These are phyloP conservation scores for Rhododendron ferrugineum DNA, from an alignment of 148 eudicot genomes.

Conservation along the genomic window DNA sequence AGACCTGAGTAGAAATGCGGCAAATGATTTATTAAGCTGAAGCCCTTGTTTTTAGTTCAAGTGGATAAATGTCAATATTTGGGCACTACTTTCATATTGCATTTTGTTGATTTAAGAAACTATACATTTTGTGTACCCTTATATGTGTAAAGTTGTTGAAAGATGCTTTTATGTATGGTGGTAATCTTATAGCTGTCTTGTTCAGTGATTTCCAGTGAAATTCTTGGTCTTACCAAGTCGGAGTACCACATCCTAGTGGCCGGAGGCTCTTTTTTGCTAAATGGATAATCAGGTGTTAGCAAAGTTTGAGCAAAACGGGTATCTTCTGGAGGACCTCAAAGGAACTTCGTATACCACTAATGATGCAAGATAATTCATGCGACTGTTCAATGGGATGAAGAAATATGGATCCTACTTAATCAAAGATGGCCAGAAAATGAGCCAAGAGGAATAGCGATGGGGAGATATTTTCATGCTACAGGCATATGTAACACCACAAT, in stretches of 20 bases:
- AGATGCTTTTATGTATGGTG: background rate
- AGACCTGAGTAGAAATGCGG: too few relatives aligned
- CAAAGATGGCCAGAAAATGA: slow-evolving; percentile 20
- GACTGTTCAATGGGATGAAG: slow-evolving; percentile 18
- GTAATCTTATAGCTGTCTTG: background rate
- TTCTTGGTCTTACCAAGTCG: slow-evolving; percentile 23
- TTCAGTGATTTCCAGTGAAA: slow-evolving; percentile 22
- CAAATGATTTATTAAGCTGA: too few relatives aligned
- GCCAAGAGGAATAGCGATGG: background rate
- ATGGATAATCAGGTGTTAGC: slow-evolving; percentile 16
- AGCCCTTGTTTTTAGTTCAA: too few relatives aligned
- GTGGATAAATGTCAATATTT: background rate
- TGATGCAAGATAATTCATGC: slow-evolving; percentile 21
- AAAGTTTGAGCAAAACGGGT: slow-evolving; percentile 9
- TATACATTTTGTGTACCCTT: background rate
- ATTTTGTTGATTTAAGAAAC: background rate
- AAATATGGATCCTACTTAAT: slow-evolving; percentile 20
- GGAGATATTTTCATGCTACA: slow-evolving; percentile 2
- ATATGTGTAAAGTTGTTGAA: background rate
- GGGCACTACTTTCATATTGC: background rate
- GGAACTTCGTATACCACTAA: slow-evolving; percentile 11
- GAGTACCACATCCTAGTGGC: slow-evolving; percentile 23
- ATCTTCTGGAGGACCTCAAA: slow-evolving; percentile 13
- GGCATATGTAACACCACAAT: slow-evolving; percentile 12
- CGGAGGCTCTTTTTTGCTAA: slow-evolving; percentile 20